Percentiles rank a stretch among this genome's conserved stretches.
Conservation (phyloP, 2,329 filamentous ascomycete genomes). For the Sporothrix variecibatus region DNA sequence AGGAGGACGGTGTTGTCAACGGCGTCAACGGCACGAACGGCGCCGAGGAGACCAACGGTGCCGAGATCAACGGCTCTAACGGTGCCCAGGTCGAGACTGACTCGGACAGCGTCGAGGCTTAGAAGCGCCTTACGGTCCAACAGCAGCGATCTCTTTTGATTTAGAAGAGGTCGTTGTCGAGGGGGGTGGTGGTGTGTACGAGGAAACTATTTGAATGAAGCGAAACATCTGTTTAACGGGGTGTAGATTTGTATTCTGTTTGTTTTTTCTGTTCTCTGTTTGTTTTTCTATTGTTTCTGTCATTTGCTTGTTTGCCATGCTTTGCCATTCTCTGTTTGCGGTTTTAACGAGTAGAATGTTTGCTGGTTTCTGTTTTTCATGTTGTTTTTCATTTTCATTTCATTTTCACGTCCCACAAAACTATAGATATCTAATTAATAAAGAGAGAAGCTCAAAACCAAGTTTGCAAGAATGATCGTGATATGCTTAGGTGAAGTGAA, state of each 20-base stretch:
- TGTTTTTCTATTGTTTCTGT: background rate
- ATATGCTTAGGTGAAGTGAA: background rate
- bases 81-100: slow-evolving; percentile 18
- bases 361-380: slow-evolving; percentile 4
- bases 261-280: background rate
- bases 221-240: background rate
- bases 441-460: slow-evolving; percentile 14
- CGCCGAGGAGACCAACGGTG: background rate
- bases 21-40: slow-evolving; percentile 28
- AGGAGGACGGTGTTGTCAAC: slow-evolving; percentile 49
- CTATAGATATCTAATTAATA: slow-evolving; percentile 16
- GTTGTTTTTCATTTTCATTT: background rate
- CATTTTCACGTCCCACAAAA: background rate
- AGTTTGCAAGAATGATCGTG: background rate
- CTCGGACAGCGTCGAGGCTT: slow-evolving; percentile 22
- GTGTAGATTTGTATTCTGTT: background rate
- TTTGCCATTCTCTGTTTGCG: slow-evolving; percentile 1
- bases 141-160: background rate
- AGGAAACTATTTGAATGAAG: slow-evolving; percentile 5
- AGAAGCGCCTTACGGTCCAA: slow-evolving; percentile 13
- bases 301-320: background rate
- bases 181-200: no score
- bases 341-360: slow-evolving; percentile 3
- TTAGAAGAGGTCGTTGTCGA: background rate
- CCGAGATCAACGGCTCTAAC: background rate